These are phyloP conservation scores for Limonium bicolor DNA, from an alignment of 148 eudicot genomes.

Conservation along the genomic window DNA sequence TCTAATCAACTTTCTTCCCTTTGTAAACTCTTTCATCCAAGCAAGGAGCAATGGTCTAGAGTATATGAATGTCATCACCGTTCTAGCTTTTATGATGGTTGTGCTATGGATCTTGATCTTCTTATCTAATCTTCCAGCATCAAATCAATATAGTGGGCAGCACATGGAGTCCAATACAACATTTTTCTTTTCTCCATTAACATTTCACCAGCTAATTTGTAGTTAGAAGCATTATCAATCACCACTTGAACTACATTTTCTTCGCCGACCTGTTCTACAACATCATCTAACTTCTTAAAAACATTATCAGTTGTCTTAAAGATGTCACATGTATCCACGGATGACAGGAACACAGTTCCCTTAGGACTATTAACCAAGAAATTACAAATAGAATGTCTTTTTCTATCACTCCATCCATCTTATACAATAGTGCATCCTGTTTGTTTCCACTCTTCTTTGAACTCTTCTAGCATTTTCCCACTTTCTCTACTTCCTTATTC, in stretches of 20 bases:
- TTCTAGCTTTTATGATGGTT: slow-evolving; percentile 69
- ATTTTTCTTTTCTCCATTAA: slow-evolving; percentile 74
- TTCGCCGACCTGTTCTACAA: no score
- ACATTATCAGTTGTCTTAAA: no score
- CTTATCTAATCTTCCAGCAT: slow-evolving; percentile 69
- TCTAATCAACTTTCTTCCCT: slow-evolving; percentile 64
- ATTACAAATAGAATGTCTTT: no score
- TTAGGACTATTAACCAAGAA: no score
- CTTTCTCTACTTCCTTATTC: no score
- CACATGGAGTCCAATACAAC: slow-evolving; percentile 92
- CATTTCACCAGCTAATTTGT: slow-evolving; percentile 89
- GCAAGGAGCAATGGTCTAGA: slow-evolving; percentile 54
- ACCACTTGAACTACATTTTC: slow-evolving; percentile 47
- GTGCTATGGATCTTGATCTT: slow-evolving; percentile 62
- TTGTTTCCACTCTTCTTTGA: no score
- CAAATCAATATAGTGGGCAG: slow-evolving; percentile 54
- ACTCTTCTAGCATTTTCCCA: no score
- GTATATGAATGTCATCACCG: slow-evolving; percentile 69
- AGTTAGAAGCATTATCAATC: slow-evolving; percentile 64
- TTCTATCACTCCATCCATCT: no score
- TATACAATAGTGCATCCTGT: no score
- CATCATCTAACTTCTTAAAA: no score
- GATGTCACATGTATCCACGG: no score
- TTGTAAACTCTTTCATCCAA: slow-evolving; percentile 80
- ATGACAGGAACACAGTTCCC: no score